Percentiles rank a stretch among this genome's conserved stretches.
These are phyloP conservation scores for Sporisorium reilianum DNA, from an alignment of 1,284 basidiomycete genomes.

Conservation along the genomic window DNA sequence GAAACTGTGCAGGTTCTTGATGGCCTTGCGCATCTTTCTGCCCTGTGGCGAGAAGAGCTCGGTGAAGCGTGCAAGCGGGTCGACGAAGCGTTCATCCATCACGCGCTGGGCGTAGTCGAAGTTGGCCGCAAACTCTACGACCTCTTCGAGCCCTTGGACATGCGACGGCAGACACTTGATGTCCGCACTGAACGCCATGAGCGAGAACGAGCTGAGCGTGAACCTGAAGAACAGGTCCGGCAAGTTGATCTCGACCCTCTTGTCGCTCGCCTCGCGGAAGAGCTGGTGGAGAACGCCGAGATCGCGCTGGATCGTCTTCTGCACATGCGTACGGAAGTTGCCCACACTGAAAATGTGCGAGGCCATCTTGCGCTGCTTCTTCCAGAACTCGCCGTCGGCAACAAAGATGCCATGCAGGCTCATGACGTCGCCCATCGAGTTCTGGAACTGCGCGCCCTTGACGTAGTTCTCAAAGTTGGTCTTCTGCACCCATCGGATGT, in stretches of 20 bases:
- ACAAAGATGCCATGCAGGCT: slow-evolving; percentile 57
- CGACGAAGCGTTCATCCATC: slow-evolving; percentile 57
- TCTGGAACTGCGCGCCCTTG: slow-evolving; percentile 45
- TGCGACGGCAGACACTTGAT: slow-evolving; percentile 46
- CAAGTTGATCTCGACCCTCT: slow-evolving; percentile 34
- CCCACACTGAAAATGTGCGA: slow-evolving; percentile 60
- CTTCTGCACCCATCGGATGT: slow-evolving; percentile 57
- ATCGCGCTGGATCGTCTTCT: slow-evolving; percentile 48
- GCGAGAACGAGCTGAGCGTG: slow-evolving; percentile 57
- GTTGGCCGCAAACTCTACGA: slow-evolving; percentile 63
- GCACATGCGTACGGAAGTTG: slow-evolving; percentile 52
- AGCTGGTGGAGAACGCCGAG: slow-evolving; percentile 34
- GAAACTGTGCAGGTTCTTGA: slow-evolving; percentile 45
- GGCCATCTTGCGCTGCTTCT: slow-evolving; percentile 58
- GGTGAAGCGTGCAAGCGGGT: slow-evolving; percentile 42
- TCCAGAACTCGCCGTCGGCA: slow-evolving; percentile 63
- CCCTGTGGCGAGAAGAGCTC: slow-evolving; percentile 53
- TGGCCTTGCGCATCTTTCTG: slow-evolving; percentile 43
- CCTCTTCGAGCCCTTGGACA: slow-evolving; percentile 49
- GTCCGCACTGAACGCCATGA: slow-evolving; percentile 54
- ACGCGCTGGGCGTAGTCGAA: slow-evolving; percentile 67
- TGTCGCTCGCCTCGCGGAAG: slow-evolving; percentile 18
- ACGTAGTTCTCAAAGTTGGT: slow-evolving; percentile 56
- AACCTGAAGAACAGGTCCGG: slow-evolving; percentile 60
- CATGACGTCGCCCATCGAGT: slow-evolving; percentile 51